Conservation (phyloP, 176 grass and related monocot species). For the Luzula sylvatica region DNA sequence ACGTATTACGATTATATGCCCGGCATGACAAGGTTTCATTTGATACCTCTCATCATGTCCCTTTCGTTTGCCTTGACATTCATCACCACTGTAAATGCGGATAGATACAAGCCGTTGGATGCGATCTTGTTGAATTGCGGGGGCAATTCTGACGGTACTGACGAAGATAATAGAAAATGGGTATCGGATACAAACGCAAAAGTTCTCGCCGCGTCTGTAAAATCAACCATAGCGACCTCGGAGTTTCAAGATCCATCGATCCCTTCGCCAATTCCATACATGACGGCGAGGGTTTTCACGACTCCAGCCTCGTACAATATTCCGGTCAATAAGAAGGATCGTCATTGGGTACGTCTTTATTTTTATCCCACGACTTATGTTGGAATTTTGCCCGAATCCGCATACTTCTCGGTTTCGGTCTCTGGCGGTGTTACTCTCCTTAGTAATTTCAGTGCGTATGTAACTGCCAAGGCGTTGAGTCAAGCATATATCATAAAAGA, state of each 20-base stretch:
- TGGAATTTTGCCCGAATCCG: neutral
- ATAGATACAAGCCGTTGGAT: conserved; percentile 46
- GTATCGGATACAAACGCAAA: conserved; percentile 28
- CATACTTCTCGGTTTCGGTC: conserved; percentile 26
- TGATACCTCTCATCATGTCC: too few relatives aligned
- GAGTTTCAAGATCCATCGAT: conserved; percentile 25
- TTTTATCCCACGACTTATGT: conserved; percentile 53
- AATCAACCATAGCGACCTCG: neutral
- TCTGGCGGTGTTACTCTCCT: conserved; percentile 21
- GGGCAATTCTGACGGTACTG: neutral
- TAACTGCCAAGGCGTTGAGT: conserved; percentile 19
- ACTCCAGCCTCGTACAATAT: conserved; percentile 51
- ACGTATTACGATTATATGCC: too few relatives aligned
- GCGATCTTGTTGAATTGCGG: conserved; percentile 65
- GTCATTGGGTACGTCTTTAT: conserved; percentile 54
- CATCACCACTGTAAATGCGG: too few relatives aligned
- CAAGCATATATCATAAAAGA: conserved; percentile 20
- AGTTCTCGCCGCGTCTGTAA: conserved; percentile 1
- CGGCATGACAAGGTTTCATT: too few relatives aligned
- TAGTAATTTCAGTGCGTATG: conserved; percentile 25
- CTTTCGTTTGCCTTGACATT: too few relatives aligned
- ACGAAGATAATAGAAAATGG: conserved; percentile 35
- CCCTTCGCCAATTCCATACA: conserved; percentile 24
- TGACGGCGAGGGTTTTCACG: conserved; percentile 36
- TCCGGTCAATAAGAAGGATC: conserved; percentile 17